Conservation (phyloP, 208 protist species). For the Crithidia fasciculata region DNA sequence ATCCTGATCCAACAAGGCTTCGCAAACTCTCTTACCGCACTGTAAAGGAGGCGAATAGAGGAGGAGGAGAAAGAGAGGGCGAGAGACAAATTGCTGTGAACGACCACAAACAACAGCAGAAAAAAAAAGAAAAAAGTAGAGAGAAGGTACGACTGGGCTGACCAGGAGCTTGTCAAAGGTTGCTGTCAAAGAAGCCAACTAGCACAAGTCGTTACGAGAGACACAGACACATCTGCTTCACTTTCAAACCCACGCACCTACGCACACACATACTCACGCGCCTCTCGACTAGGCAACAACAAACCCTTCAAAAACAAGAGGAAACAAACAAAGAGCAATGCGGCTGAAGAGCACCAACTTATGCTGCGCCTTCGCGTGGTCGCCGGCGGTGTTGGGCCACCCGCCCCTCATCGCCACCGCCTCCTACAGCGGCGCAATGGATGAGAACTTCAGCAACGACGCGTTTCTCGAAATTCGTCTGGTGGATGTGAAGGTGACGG, state of each 20-base stretch:
- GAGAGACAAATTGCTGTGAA: background rate
- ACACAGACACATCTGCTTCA: background rate
- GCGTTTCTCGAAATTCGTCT: slow-evolving; percentile 67
- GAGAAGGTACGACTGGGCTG: no score
- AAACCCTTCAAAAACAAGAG: background rate
- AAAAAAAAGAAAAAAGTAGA: background rate
- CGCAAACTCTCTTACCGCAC: no score
- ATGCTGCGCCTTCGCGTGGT: slow-evolving; percentile 84
- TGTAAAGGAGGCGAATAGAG: no score
- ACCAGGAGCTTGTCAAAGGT: no score
- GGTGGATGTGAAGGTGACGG: slow-evolving; percentile 73
- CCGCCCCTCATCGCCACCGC: slow-evolving; percentile 74
- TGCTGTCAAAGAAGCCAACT: background rate
- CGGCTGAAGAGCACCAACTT: slow-evolving; percentile 60
- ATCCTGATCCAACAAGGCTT: no score
- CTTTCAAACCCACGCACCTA: background rate
- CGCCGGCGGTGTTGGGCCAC: slow-evolving; percentile 52
- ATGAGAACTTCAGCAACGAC: slow-evolving; percentile 80
- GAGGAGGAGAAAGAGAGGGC: no score
- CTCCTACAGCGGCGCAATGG: slow-evolving; percentile 66
- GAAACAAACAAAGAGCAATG: slow-evolving; percentile 36
- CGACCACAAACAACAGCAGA: background rate
- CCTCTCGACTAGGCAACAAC: background rate
- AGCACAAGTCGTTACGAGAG: background rate
- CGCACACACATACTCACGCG: background rate